Base-by-base conservation (phyloP, 768 basidiomycete species). In the Cyathus striatus region DNA sequence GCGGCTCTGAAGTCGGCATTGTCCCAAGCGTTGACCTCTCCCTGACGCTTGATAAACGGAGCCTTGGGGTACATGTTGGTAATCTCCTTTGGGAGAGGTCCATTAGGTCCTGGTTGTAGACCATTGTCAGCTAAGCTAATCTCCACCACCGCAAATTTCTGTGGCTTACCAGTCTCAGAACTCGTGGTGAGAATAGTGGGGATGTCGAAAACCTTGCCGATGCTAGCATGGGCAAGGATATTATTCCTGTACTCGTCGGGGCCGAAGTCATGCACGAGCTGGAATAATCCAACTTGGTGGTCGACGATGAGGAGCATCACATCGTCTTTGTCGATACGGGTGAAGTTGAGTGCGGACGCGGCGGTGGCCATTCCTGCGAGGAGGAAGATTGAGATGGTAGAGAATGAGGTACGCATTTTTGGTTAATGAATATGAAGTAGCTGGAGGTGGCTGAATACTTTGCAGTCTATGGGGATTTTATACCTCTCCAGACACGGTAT, bases 1-100 rank as follows among this genome's bases (percentile, higher is more conserved):
- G 73, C 73, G 2, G 56, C 58, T 27, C 67, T 59, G 62, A 76
- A 74, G 42, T 72, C 72, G 4, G 56, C 43, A 51, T 72, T 75
- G 49, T 76, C 73, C 75, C 75, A 76, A 6, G 75, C 73, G 42
- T 76, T 58, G 12, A 76, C 73, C 50, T 76, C 72, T 2, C 72
- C 75, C 20, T 68, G 55, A 13, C 75, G 63, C 55, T 67, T 70
- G 59, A 75, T 69, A 46, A 64, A 52, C 12, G 72, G 61, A 0
- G 70, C 70, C 40, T 69, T 50, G 1, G 70, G 68, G 43, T 75
- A 67, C 68, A 75, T 66, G 1, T 59, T 66, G 13, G 64, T 21
- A 25, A 76, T 66, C 46, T 75, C 73, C 43, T 58, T 57, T 9
- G 69, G 70, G 5, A 75, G 57, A 3, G 71, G 73, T 3, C 75